phyloP scores from a whole-genome alignment of 2,329 filamentous ascomycete genomes.

The Ophiocordyceps camponoti-floridani region DNA sequence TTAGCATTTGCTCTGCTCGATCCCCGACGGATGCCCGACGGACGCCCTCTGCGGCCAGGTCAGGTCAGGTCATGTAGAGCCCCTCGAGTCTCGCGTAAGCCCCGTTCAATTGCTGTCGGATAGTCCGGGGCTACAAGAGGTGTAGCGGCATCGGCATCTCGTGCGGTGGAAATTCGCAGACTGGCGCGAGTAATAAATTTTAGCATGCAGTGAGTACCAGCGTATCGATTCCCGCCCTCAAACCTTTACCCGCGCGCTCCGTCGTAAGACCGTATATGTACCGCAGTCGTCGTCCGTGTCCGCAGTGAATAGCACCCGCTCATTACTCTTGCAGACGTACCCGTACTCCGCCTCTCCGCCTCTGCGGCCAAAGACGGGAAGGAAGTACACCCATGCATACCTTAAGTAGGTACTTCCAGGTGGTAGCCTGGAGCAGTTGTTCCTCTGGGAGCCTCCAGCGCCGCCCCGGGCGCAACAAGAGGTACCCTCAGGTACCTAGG shows the following conservation, averaged over 20 bases:
- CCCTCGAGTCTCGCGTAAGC: neutral
- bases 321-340: neutral
- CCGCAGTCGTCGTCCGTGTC: neutral
- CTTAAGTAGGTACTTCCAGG: neutral
- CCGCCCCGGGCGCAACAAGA: neutral
- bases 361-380: neutral
- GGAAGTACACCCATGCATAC: too few species aligned
- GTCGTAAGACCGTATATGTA: neutral
- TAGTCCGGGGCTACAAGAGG: neutral
- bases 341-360: neutral
- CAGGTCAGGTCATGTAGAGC: neutral
- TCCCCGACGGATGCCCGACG: neutral
- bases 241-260: neutral
- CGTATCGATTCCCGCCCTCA: neutral
- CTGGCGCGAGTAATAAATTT: neutral
- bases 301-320: neutral
- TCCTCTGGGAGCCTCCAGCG: neutral
- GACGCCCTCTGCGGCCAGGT: too few species aligned
- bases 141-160: neutral
- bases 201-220: too few species aligned
- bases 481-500: too few species aligned
- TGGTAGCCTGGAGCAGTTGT: too few species aligned
- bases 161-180: neutral
- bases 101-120: neutral
- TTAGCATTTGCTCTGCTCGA: neutral